Base-by-base conservation (phyloP, 148 eudicot species). In the Silene latifolia region DNA sequence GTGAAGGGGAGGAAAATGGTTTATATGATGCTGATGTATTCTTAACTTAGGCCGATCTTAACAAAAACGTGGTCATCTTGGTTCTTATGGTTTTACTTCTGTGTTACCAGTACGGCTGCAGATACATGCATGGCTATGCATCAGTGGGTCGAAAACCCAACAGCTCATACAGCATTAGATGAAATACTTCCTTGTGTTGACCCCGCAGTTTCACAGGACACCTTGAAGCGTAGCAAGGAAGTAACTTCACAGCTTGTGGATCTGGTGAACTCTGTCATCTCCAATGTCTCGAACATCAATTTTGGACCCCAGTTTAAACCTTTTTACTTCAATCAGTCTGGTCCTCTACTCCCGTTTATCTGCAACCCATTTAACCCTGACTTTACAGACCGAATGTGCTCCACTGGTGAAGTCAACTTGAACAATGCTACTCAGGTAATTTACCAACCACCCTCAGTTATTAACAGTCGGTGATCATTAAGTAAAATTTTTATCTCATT, bases 151-250 rank as follows among this genome's bases (percentile, higher is more conserved):
- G 80, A 85, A 78, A 76, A 88, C 56, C 98, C 98, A 4, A 86
- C 88, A 24, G 87, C 97, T 39, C 90, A 87, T 65, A 91, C 98
- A 56, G 93, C 98, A 71, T 80, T 94, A 51, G 98, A 94, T 44
- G 93, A 94, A 71, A 79, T 94, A 51, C 83, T 94, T 64, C 98
- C 98, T 12, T 94, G 98, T 65, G 91, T 94, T 18, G 97, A 91
- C 80, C 90, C 89, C 19, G 81, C 88, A 42, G 90, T 97, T 8
- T 86, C 98, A 21, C 90, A 90, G 76, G 93, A 94, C 66, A 90
- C 96, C 70, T 78, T 92, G 76, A 66, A 74, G 59, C 76, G 80
- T 24, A 94, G 89, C 90, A 91, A 90, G 80, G 96, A 91, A 76
- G 96, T 90, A 56, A 86, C 92, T 19, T 85, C 96, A 67, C 90